Evolutionary conservation across 768 basidiomycete species (phyloP).

Genomic region (Amylocystis lapponica): DNA sequence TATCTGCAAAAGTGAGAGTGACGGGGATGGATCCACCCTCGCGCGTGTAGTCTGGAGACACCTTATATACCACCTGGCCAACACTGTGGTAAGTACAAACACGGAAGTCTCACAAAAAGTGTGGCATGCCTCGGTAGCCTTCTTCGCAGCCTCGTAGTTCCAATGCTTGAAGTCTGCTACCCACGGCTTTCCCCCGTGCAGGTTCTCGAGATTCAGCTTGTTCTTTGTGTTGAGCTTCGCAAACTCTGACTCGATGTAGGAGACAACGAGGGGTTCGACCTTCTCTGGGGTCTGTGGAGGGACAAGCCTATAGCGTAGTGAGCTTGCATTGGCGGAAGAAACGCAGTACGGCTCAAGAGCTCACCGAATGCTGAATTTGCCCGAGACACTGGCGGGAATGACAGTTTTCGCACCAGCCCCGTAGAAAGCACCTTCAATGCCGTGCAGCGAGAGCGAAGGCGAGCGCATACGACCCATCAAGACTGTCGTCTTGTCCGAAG

Average conservation of each 20-base stretch:
- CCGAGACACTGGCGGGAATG: conserved; percentile 83
- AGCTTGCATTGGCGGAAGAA: background rate
- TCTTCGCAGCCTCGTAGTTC: conserved; percentile 87
- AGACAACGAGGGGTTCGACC: conserved; percentile 63
- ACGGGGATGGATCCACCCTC: conserved; percentile 96
- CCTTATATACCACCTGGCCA: conserved; percentile 50
- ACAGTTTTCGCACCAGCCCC: conserved; percentile 84
- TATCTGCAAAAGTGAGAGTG: conserved; percentile 89
- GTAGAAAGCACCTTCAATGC: conserved; percentile 93
- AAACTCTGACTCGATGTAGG: conserved; percentile 75
- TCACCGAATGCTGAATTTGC: conserved; percentile 92
- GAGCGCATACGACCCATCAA: conserved; percentile 94
- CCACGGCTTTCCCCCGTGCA: conserved; percentile 90
- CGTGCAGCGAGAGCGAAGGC: conserved; percentile 87
- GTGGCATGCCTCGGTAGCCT: conserved; percentile 64
- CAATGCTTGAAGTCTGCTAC: conserved; percentile 80
- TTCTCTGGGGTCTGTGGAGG: conserved; percentile 78
- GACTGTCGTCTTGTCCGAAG: conserved; percentile 67
- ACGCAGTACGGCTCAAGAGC: conserved; percentile 16
- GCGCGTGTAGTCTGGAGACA: conserved; percentile 75
- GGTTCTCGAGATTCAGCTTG: conserved; percentile 60
- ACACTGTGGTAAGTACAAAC: background rate
- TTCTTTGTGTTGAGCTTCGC: conserved; percentile 83
- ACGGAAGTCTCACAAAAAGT: background rate
- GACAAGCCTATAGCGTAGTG: conserved; percentile 46